A percentile compares a stretch with the other conserved stretches of the same genome.
Conservation (phyloP, 2,329 filamentous ascomycete species). For the Hypoxylon sp. region DNA sequence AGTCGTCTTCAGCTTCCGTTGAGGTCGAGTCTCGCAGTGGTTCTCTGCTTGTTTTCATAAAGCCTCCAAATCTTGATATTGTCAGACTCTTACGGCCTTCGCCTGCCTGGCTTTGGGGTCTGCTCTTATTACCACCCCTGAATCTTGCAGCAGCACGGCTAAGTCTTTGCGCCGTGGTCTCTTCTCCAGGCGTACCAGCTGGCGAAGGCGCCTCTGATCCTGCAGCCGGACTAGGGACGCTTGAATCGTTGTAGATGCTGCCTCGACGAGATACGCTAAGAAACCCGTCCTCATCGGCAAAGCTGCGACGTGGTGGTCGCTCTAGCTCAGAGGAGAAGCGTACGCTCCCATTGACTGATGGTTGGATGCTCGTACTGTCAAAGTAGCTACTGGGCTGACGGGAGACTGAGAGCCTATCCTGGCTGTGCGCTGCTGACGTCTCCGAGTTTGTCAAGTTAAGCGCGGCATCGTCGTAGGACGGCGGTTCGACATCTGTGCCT, state of each 20-base stretch:
- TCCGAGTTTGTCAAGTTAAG: constrained; percentile 56
- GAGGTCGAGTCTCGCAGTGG: constrained; percentile 53
- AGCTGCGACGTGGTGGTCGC: constrained; percentile 60
- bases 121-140: constrained; percentile 62
- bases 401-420: constrained; percentile 51
- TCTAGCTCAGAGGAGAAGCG: constrained; percentile 69
- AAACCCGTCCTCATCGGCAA: constrained; percentile 59
- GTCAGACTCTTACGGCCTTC: constrained; percentile 69
- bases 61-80: constrained; percentile 66
- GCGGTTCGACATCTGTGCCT: constrained; percentile 63
- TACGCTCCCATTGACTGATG: constrained; percentile 60
- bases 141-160: constrained; percentile 70
- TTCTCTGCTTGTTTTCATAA: constrained; percentile 66
- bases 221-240: constrained; percentile 54
- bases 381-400: constrained; percentile 61
- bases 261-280: constrained; percentile 58
- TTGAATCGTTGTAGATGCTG: constrained; percentile 64
- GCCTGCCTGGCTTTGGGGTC: constrained; percentile 69
- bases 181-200: constrained; percentile 63
- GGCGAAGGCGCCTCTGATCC: constrained; percentile 56
- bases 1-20: constrained; percentile 45
- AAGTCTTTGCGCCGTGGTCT: constrained; percentile 65
- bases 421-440: constrained; percentile 45
- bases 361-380: constrained; percentile 54
- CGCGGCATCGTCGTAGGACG: constrained; percentile 69